Evolutionary conservation across 306 rosid genomes (phyloP), one percentile per base, ranked within the genome.

Genomic region (Prunus mume): DNA sequence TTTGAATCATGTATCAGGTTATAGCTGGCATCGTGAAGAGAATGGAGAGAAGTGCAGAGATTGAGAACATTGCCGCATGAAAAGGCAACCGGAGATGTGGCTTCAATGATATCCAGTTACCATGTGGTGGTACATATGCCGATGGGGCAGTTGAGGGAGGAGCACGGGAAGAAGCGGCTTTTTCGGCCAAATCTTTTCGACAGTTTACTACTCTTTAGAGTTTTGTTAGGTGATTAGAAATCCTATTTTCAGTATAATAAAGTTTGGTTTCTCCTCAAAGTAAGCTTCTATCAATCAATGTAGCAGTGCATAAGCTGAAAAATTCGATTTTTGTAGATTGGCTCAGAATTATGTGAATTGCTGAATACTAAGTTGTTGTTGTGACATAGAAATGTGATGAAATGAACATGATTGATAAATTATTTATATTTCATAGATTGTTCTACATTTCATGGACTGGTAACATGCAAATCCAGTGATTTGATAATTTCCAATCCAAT

Each of bases 11-110:
- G 17, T 60, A 77, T 81, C 88, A 96, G 98, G 98, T 96, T 58
- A 92, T 95, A 64, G 97, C 97, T 28, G 99, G 99, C 66, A 92
- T 93, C 67, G 83, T 91, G 19, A 96, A 92, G 88, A 96, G 98
- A 93, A 45, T 89, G 84, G 89, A 95, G 79, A 92, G 86, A 81
- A 80, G 88, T 69, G 92, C 99, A 27, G 91, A 82, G 1, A 83
- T 92, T 56, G 99, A 90, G 79, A 95, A 92, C 32, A 71, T 95
- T 18, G 86, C 82, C 50, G 97, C 98, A 76, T 95, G 81, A 88
- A 76, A 66, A 80, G 45, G 73, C 81, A 15, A 12, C 28, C 5
- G 43, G 43, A 3, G 17, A 63, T 6, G 47, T 10, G 15, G 52
- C 24, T 38, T 61, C 61, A 41, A 60, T 51, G 27, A 65, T 65